Base-by-base conservation (phyloP, 148 eudicot genomes). In the Linanthus parryae region DNA sequence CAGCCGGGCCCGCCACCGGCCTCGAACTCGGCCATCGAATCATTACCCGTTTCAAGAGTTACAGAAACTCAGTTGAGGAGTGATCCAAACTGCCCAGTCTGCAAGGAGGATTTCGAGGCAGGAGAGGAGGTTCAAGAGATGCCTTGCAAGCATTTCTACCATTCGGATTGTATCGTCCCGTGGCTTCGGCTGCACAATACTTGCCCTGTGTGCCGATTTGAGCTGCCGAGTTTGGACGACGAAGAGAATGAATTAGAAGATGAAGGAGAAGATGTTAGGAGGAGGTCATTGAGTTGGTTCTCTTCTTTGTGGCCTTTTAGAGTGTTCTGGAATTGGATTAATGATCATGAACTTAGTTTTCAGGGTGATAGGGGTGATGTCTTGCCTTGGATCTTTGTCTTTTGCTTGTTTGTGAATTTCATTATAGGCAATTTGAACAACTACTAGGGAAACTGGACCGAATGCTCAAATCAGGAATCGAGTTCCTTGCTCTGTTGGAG, bases 161-260 rank as follows among this genome's bases (percentile, higher is more conserved):
- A 85, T 62, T 40, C 71, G 0, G 76, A 62, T 36, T 85, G 95
- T 24, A 79, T 85, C 5, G 25, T 68, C n/a, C 84, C 95, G 3
- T 85, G 95, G 95, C 62, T 85, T 54, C 58, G 48, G n/a, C 52
- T 68, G 0, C 76, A 79, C 22, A 74, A 82, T 50, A 76, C 89
- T 5, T 85, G 95, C 38, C 95, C 95, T 0, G 82, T 85, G 22
- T 85, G 95, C 57, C 79, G 95, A 0, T 74, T 25, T 39, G 73
- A 76, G 69, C 63, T 85, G 23, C 72, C 46, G 26, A 48, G 9
- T 24, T 53, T 38, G 5, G 21, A 40, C 5, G 21, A 1, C 16
- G 18, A 35, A 38, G 4, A 20, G 15, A 17, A 50, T 9, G 48
- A 21, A 11, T 44, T 26, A 10, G 51, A 33, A 10, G 21, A 30